Conservation (phyloP, 331 rosid genomes). For the Erythrophleum ivorense region DNA sequence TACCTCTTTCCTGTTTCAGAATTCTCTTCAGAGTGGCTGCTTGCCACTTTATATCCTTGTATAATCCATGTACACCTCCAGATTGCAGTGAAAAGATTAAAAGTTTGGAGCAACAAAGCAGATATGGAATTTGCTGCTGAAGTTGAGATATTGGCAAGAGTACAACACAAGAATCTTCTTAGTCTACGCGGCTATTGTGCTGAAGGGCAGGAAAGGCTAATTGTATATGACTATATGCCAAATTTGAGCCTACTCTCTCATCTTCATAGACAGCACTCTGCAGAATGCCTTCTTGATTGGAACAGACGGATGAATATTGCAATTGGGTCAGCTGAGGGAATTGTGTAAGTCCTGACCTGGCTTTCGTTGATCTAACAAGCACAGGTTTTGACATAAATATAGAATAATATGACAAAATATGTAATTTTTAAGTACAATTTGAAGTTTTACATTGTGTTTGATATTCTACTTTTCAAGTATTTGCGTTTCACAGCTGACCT, state of each 20-base stretch:
- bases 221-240: conserved; percentile 82
- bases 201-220: conserved; percentile 91
- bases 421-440: neutral
- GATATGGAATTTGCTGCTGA: conserved; percentile 90
- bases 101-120: conserved; percentile 89
- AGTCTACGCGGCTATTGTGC: conserved; percentile 92
- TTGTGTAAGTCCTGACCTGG: conserved; percentile 61
- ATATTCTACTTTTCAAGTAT: neutral
- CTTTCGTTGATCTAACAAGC: neutral
- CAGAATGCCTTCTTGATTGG: conserved; percentile 87
- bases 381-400: neutral
- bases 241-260: conserved; percentile 86
- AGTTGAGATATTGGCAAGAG: conserved; percentile 92
- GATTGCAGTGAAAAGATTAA: conserved; percentile 92
- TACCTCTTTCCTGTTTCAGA: neutral
- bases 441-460: neutral
- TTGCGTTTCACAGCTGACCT: neutral
- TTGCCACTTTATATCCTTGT: conserved; percentile 3
- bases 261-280: conserved; percentile 88
- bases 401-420: neutral
- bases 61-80: conserved; percentile 41
- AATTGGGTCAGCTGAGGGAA: conserved; percentile 88
- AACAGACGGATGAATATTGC: conserved; percentile 74
- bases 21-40: neutral
- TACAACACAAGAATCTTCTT: conserved; percentile 87